Conservation (phyloP, 352 stramenopile genomes). For the Peronospora belbahrii region DNA sequence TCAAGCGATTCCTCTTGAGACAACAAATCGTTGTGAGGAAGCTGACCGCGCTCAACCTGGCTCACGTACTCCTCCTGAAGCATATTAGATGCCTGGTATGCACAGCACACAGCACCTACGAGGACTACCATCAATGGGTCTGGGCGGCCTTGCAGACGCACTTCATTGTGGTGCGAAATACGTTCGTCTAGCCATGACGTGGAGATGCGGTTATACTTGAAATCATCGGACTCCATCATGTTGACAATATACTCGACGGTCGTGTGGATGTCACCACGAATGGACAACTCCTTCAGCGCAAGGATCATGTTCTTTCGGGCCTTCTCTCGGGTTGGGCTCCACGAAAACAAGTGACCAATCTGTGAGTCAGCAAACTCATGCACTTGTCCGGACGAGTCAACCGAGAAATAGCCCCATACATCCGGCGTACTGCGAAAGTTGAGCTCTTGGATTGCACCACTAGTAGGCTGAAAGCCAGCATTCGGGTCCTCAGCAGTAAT, state of each 20-base stretch:
- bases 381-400: constrained; percentile 97
- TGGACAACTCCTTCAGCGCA: constrained; percentile 98
- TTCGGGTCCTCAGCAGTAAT: constrained; percentile 99
- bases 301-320: constrained; percentile 97
- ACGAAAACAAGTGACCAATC: constrained; percentile 99
- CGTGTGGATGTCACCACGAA: constrained; percentile 99
- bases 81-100: constrained; percentile 70
- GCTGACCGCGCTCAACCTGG: constrained; percentile 86
- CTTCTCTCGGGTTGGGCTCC: constrained; percentile 91
- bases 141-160: constrained; percentile 72
- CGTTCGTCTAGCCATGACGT: constrained; percentile 98
- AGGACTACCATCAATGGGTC: constrained; percentile 84
- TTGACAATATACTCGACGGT: constrained; percentile 99
- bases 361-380: constrained; percentile 99
- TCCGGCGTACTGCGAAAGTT: constrained; percentile 99
- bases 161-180: constrained; percentile 91
- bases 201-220: constrained; percentile 97
- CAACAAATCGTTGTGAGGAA: constrained; percentile 88
- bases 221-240: constrained; percentile 98
- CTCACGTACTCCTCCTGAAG: constrained; percentile 73
- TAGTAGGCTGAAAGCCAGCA: constrained; percentile 97
- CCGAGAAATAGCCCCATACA: constrained; percentile 99
- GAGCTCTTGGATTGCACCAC: constrained; percentile 95
- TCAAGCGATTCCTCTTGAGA: constrained; percentile 85
- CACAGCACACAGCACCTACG: constrained; percentile 81